These are phyloP conservation scores for Ophiostoma sp. DNA, from an alignment of 2,329 filamentous ascomycete species.

Conservation along the genomic window DNA sequence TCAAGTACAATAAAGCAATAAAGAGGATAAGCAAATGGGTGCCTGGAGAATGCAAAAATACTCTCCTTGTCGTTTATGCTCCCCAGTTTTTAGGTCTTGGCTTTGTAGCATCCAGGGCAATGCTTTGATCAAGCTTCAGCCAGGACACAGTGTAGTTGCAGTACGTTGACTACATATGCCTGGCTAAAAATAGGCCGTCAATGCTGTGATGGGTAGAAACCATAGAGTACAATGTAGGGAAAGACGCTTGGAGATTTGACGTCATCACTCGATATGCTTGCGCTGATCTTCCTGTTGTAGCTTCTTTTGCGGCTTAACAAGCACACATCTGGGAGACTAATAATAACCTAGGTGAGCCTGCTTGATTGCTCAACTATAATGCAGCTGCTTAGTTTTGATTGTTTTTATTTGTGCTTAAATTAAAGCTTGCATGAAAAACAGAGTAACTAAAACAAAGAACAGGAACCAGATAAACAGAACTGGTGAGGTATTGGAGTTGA, in stretches of 20 bases:
- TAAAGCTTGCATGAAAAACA: background rate
- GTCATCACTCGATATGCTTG: background rate
- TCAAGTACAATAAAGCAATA: background rate
- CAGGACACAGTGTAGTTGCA: background rate
- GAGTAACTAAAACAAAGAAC: background rate
- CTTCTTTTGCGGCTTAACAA: background rate
- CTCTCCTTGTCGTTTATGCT: background rate
- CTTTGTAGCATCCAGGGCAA: background rate
- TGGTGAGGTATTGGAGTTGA: conserved; percentile 6
- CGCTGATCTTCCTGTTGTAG: background rate
- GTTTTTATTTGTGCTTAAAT: background rate
- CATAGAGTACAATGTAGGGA: background rate
- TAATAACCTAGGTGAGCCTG: background rate
- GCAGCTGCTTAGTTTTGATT: background rate
- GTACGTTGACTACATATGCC: background rate
- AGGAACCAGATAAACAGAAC: background rate
- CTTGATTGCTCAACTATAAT: background rate
- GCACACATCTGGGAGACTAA: background rate
- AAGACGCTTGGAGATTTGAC: background rate
- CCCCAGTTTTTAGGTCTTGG: background rate
- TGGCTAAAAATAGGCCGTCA: background rate
- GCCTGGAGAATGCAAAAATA: background rate
- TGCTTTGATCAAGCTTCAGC: background rate
- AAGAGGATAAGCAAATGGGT: background rate
- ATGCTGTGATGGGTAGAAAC: background rate